A percentile compares a stretch with the other conserved stretches of the same genome.
Evolutionary conservation across 1,284 basidiomycete species (phyloP).

Genomic region (Agroathelia rolfsii): DNA sequence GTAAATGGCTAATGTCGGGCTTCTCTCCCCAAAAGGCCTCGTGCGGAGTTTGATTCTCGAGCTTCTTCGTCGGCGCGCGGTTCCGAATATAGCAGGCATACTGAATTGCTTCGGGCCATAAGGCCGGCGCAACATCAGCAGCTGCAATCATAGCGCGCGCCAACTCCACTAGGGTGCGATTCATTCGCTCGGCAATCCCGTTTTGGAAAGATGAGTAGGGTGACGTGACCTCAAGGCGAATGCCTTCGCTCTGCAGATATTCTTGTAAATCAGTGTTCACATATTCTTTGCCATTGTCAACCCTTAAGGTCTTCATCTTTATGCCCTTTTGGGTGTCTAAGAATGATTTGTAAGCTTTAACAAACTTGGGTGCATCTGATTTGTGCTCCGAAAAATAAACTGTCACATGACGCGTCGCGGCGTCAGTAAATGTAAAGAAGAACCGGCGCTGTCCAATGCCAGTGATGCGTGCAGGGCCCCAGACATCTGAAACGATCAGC

Average conservation of each 20-base stretch:
- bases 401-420: slow-evolving; percentile 10
- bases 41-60: too few relatives aligned
- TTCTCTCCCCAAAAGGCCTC: slow-evolving; percentile 14
- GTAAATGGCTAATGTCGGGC: slow-evolving; percentile 15
- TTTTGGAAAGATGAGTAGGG: slow-evolving; percentile 17
- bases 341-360: slow-evolving; percentile 15
- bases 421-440: slow-evolving; percentile 19
- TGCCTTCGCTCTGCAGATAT: slow-evolving; percentile 10
- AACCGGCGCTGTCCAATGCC: slow-evolving; percentile 14
- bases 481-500: slow-evolving; percentile 16
- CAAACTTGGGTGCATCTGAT: slow-evolving; percentile 11
- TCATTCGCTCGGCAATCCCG: slow-evolving; percentile 16
- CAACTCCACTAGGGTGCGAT: slow-evolving; percentile 15
- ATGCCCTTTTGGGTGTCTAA: slow-evolving; percentile 13
- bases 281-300: slow-evolving; percentile 15
- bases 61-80: slow-evolving; percentile 12
- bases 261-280: slow-evolving; percentile 9
- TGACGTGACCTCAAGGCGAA: slow-evolving; percentile 10
- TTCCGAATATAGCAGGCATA: slow-evolving; percentile 15
- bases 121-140: slow-evolving; percentile 10
- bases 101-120: slow-evolving; percentile 17
- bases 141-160: slow-evolving; percentile 14
- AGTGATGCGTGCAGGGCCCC: slow-evolving; percentile 14
- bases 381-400: slow-evolving; percentile 17
- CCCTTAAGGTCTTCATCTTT: slow-evolving; percentile 10